Conservation (phyloP, 768 basidiomycete genomes). For the Russula virescens region DNA sequence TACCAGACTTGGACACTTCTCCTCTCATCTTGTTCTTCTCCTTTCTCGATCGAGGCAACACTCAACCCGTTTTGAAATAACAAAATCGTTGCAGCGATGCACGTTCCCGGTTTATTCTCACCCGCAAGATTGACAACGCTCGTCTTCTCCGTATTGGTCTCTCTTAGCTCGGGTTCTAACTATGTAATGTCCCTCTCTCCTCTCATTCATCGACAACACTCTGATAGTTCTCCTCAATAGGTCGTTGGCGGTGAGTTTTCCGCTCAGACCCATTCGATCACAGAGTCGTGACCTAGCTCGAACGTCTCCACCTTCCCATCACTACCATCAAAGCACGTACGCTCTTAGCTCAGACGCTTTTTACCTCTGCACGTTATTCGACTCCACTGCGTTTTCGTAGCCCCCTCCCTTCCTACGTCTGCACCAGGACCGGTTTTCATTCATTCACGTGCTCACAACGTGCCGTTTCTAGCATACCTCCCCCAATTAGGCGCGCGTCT, state of each 20-base stretch:
- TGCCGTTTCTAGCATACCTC: conserved; percentile 57
- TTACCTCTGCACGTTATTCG: not conserved
- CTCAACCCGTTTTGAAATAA: no score
- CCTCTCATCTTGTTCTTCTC: no score
- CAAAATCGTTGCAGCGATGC: no score
- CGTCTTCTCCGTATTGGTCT: conserved; percentile 51
- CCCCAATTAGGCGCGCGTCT: conserved; percentile 81
- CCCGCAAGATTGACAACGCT: conserved; percentile 29
- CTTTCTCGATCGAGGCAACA: no score
- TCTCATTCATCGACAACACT: not conserved
- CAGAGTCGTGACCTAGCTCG: not conserved
- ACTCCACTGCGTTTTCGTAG: not conserved
- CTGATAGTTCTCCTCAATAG: conserved; percentile 22
- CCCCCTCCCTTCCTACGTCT: not conserved
- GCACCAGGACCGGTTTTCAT: not conserved
- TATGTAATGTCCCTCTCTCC: conserved; percentile 46
- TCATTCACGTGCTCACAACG: not conserved
- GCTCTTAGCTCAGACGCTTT: not conserved
- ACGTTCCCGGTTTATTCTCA: not conserved
- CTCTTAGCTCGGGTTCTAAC: conserved; percentile 64
- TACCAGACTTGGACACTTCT: no score
- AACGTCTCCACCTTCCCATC: not conserved
- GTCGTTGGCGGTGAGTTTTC: conserved; percentile 34
- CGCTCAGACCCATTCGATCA: not conserved
- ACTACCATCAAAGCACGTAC: not conserved